Conservation (phyloP, 306 rosid species). For the Medicago ruthenica region DNA sequence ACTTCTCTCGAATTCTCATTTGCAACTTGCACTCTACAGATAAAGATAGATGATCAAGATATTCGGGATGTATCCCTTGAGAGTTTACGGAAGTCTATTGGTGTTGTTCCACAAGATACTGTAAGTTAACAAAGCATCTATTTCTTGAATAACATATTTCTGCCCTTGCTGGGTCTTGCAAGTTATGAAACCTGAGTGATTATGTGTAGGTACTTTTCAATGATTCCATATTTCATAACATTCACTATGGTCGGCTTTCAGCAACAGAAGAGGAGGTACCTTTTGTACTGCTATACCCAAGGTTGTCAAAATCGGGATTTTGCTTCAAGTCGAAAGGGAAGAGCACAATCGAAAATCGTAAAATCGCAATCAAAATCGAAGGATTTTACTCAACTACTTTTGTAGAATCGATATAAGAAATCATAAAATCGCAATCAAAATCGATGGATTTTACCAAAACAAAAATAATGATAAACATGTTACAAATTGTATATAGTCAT, state of each 20-base stretch:
- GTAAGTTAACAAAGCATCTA: constrained; percentile 54
- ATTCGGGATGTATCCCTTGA: constrained; percentile 77
- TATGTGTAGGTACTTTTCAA: constrained; percentile 88
- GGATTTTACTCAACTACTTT: too few relatives aligned
- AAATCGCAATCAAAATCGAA: too few relatives aligned
- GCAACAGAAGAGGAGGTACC: constrained; percentile 89
- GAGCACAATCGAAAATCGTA: too few relatives aligned
- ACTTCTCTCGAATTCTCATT: constrained; percentile 18
- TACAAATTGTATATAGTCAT: too few relatives aligned
- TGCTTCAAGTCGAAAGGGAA: too few relatives aligned
- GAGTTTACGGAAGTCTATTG: constrained; percentile 84
- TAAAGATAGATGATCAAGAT: constrained; percentile 85
- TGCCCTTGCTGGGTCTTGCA: constrained; percentile 32
- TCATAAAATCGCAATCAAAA: too few relatives aligned
- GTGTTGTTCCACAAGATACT: constrained; percentile 98
- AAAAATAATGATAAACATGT: too few relatives aligned
- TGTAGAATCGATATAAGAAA: too few relatives aligned
- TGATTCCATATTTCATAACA: constrained; percentile 91
- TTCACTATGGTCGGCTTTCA: constrained; percentile 87
- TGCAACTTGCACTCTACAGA: constrained; percentile 53
- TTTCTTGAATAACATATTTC: constrained; percentile 21
- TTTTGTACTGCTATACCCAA: constrained; percentile 32
- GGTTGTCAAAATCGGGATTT: too few relatives aligned
- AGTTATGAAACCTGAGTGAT: constrained; percentile 45
- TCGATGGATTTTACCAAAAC: too few relatives aligned